Percentiles rank a stretch among this genome's conserved stretches.
Conservation (phyloP, 2,329 filamentous ascomycete genomes). For the Monosporascus sp. region DNA sequence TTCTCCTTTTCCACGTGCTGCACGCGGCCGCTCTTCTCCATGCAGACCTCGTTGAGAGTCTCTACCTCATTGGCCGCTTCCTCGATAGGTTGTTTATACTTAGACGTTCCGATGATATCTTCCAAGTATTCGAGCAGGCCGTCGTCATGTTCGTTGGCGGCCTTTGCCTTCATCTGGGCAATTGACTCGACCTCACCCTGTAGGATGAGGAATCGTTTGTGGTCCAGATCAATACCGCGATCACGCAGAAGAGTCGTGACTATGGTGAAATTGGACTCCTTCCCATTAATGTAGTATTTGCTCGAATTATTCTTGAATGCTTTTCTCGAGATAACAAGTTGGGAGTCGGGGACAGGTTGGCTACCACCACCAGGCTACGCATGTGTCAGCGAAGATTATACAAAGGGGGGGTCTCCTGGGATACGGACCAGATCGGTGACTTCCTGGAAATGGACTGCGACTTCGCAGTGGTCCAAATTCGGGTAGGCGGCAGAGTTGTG, state of each 20-base stretch:
- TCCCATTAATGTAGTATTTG: conserved; percentile 95
- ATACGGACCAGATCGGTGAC: conserved; percentile 71
- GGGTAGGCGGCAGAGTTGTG: conserved; percentile 90
- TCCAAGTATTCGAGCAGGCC: conserved; percentile 94
- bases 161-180: conserved; percentile 98
- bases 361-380: conserved; percentile 62
- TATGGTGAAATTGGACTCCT: conserved; percentile 83
- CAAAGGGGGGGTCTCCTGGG: too few species aligned
- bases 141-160: conserved; percentile 90
- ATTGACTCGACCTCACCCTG: conserved; percentile 98
- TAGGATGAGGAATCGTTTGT: conserved; percentile 95
- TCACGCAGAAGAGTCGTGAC: conserved; percentile 85
- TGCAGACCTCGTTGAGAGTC: conserved; percentile 85
- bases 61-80: conserved; percentile 89
- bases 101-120: conserved; percentile 97
- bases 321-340: conserved; percentile 80
- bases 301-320: conserved; percentile 98
- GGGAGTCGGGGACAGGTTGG: conserved; percentile 75
- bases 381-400: conserved; percentile 20
- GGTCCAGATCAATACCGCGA: conserved; percentile 88
- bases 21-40: conserved; percentile 91
- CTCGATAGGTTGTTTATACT: conserved; percentile 96
- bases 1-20: conserved; percentile 98
- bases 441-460: conserved; percentile 94
- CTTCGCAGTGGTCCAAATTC: conserved; percentile 85